Conservation (phyloP, 805 yeast species). For the Suhomyces sp. region DNA sequence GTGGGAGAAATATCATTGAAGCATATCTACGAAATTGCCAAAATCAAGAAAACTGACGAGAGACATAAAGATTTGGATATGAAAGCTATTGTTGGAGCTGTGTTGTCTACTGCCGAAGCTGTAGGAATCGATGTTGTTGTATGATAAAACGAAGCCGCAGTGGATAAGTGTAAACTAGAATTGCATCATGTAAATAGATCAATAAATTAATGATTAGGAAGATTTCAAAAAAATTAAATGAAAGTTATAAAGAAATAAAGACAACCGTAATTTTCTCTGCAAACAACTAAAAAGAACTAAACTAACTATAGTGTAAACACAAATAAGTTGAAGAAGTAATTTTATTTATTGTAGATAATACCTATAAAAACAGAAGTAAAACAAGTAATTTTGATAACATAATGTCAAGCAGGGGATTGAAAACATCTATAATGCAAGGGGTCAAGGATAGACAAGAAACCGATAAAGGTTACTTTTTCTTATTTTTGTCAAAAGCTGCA, state of each 20-base stretch:
- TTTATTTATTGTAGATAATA: not conserved
- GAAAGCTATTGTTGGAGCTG: slow-evolving; percentile 74
- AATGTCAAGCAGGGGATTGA: not conserved
- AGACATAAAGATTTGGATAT: slow-evolving; percentile 69
- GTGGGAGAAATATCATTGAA: slow-evolving; percentile 74
- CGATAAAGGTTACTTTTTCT: slow-evolving; percentile 44
- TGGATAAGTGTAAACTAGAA: not conserved
- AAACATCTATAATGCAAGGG: not conserved
- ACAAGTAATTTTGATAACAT: not conserved
- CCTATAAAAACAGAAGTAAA: not conserved
- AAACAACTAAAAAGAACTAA: no score
- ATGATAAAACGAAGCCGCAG: slow-evolving; percentile 22
- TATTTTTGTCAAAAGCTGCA: slow-evolving; percentile 86
- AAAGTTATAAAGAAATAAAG: no score
- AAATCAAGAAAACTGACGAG: slow-evolving; percentile 84
- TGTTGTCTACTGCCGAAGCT: slow-evolving; percentile 84
- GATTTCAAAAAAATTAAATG: not conserved
- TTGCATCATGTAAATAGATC: slow-evolving; percentile 2
- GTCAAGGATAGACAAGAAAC: not conserved
- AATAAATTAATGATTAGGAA: not conserved
- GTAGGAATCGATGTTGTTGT: slow-evolving; percentile 83
- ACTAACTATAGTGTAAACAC: no score
- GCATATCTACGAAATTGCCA: slow-evolving; percentile 92
- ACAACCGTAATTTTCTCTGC: no score
- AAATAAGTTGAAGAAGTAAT: not conserved